Conservation (phyloP, 2,329 filamentous ascomycete species). For the Bipolaris oryzae region DNA sequence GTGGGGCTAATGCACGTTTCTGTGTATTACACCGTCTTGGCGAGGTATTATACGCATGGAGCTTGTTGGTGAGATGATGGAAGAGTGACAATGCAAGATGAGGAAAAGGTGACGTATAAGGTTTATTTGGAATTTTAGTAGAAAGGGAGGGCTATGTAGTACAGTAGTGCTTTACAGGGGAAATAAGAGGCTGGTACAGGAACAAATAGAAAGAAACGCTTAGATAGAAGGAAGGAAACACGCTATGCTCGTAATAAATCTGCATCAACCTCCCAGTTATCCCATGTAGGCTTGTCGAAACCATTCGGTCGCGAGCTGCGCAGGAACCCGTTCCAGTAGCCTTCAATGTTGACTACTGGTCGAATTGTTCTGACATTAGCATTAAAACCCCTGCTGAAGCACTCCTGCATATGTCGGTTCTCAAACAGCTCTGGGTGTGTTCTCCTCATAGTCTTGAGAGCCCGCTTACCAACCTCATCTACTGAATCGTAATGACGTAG, state of each 20-base stretch:
- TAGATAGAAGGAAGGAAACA: background rate
- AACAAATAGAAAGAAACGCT: background rate
- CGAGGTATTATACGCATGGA: no score
- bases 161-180: conserved; percentile 2
- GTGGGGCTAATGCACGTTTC: no score
- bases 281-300: conserved; percentile 57
- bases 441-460: conserved; percentile 60
- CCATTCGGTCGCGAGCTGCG: conserved; percentile 60
- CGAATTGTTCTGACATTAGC: conserved; percentile 56
- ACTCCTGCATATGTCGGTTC: conserved; percentile 55
- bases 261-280: conserved; percentile 52
- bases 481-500: conserved; percentile 68
- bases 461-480: conserved; percentile 67
- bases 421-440: conserved; percentile 63
- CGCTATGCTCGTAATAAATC: conserved; percentile 41
- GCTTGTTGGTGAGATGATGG: no score
- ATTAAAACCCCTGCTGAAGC: conserved; percentile 53
- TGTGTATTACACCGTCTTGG: no score
- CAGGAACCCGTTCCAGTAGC: conserved; percentile 56
- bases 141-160: background rate
- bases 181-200: background rate
- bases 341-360: conserved; percentile 55
- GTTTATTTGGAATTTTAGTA: background rate
- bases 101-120: no score
- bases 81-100: no score